Base-by-base conservation (phyloP, 1,139 yeast genomes). In the Pichia sp. region DNA sequence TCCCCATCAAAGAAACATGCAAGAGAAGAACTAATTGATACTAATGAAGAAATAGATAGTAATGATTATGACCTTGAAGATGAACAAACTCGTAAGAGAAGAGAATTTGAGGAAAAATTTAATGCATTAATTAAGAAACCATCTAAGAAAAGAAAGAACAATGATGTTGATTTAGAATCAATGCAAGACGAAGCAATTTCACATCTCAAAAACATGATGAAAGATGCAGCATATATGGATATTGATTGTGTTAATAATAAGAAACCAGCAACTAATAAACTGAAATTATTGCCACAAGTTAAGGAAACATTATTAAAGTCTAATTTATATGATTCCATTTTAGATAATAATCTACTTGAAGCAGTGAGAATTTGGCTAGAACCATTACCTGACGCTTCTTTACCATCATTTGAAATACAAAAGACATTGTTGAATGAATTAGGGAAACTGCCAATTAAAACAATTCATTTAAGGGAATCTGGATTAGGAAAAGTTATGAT, bases 341-440 rank as follows among this genome's bases (percentile, higher is more conserved):
- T 94, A 60, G 99, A 94, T 70, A 94, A 92, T 66, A 94, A 94
- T 66, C 69, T 94, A 60, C 74, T 94, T 56, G 97, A 92, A 61
- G 94, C 96, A 44, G 92, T 94, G 37, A 77, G 97, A 59, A 82
- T 88, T 64, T 94, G 99, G 99, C 74, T 94, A 51, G 99, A 94
- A 66, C 99, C 99, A 39, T 74, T 94, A 58, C 98, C 98, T 1
- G 98, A 94, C 71, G 96, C 95, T 41, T 88, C 97, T 8, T 74
- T 94, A 69, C 99, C 99, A 15, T 94, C 96, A 1, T 92, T 86
- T 68, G 96, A 90, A 66, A 90, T 94, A 56, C 98, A 94, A 66
- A 87, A 85, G 65, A 92, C 85, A 49, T 71, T 94, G 58, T 85
- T 94, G 57, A 71, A 72, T 23, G 84, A 95, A 34, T 72, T 92